phyloP scores from a whole-genome alignment of 2,329 filamentous ascomycete genomes.

The Lasiodiplodia theobromae region DNA sequence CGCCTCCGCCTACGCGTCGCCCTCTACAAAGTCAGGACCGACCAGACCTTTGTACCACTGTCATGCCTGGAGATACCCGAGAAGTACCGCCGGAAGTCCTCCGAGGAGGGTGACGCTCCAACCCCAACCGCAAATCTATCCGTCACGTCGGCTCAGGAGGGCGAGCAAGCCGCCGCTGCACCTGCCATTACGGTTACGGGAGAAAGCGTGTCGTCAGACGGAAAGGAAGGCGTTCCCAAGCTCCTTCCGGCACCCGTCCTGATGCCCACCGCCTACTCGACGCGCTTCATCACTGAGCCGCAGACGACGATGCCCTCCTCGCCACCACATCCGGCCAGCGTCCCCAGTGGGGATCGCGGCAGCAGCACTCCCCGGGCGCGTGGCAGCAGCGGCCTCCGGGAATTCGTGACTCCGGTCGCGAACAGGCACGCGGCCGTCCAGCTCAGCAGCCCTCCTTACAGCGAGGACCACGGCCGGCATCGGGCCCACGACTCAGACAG shows the following conservation, averaged over 20 bases:
- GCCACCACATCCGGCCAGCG: neutral
- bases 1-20: conserved; percentile 74
- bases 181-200: conserved; percentile 42
- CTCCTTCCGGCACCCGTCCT: conserved; percentile 50
- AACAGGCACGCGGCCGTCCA: conserved; percentile 31
- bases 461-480: conserved; percentile 39
- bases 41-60: conserved; percentile 72
- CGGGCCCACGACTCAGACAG: conserved; percentile 35
- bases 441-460: conserved; percentile 38
- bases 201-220: conserved; percentile 22
- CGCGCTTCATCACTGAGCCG: conserved; percentile 43
- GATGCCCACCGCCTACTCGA: conserved; percentile 47
- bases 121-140: conserved; percentile 34
- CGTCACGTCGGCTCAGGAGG: conserved; percentile 36
- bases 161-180: conserved; percentile 34
- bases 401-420: conserved; percentile 29
- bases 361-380: conserved; percentile 34
- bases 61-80: conserved; percentile 57
- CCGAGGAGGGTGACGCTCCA: conserved; percentile 32
- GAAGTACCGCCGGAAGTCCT: conserved; percentile 33
- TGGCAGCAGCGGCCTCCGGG: conserved; percentile 26
- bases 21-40: conserved; percentile 77
- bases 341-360: conserved; percentile 1
- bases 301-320: conserved; percentile 17
- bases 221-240: conserved; percentile 29